Percentiles rank a stretch among this genome's conserved stretches.
phyloP scores from a whole-genome alignment of 306 rosid genomes.

The Fragaria vesca region DNA sequence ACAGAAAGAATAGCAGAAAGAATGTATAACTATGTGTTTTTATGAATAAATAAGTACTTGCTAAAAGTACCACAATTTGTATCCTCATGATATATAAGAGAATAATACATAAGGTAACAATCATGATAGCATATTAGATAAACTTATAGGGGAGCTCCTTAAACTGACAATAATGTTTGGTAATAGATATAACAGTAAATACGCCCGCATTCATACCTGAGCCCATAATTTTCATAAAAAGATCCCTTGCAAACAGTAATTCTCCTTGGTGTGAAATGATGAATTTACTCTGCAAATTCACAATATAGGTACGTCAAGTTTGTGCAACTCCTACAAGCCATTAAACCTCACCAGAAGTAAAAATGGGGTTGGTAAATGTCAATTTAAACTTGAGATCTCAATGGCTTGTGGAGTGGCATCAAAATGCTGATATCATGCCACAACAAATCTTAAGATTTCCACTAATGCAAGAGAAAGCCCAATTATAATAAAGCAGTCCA shows the following conservation, averaged over 20 bases:
- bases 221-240: slow-evolving; percentile 24
- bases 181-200: neutral
- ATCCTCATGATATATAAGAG: neutral
- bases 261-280: slow-evolving; percentile 44
- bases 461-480: neutral
- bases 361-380: neutral
- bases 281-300: slow-evolving; percentile 42
- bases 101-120: neutral
- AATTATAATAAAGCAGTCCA: neutral
- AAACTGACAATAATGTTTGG: neutral
- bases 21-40: neutral
- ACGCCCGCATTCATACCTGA: slow-evolving; percentile 34
- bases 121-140: too few species aligned
- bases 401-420: neutral
- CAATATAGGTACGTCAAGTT: neutral
- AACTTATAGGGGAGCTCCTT: neutral
- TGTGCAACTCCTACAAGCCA: neutral
- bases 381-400: neutral
- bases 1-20: slow-evolving; percentile 4
- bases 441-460: neutral
- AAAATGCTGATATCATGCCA: neutral
- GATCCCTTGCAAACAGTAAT: slow-evolving; percentile 36
- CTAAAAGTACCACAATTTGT: too few species aligned
- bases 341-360: neutral
- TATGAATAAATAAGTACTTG: neutral